These are phyloP conservation scores for Cardamine occulta DNA, from an alignment of 345 rosid genomes.

Conservation along the genomic window DNA sequence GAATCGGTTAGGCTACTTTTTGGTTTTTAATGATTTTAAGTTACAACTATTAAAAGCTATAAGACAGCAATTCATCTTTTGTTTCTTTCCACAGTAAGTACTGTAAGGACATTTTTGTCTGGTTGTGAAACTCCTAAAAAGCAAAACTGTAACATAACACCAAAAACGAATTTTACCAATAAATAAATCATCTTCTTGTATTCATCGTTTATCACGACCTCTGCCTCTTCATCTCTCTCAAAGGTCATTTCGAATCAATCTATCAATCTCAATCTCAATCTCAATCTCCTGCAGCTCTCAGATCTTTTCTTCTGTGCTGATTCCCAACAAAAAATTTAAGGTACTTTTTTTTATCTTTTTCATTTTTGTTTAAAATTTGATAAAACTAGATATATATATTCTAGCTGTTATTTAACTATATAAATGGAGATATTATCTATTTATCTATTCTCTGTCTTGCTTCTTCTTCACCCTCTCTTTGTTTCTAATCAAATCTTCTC, in stretches of 20 bases:
- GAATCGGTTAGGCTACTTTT: not conserved
- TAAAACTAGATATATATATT: not conserved
- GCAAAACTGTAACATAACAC: conserved; percentile 5
- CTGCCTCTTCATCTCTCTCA: conserved; percentile 45
- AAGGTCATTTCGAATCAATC: conserved; percentile 11
- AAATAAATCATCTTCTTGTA: conserved; percentile 12
- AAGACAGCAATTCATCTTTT: conserved; percentile 12
- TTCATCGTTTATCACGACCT: conserved; percentile 24
- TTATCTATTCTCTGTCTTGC: not conserved
- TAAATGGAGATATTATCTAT: not conserved
- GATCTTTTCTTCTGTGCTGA: conserved; percentile 22
- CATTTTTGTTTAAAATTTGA: not conserved
- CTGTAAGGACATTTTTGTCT: conserved; percentile 27
- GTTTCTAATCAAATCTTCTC: not conserved
- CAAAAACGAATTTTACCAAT: not conserved
- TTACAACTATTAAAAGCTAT: not conserved
- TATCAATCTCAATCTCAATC: not conserved
- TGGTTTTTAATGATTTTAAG: not conserved
- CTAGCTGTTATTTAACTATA: not conserved
- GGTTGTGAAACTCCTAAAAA: not conserved
- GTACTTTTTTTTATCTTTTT: conserved; percentile 2
- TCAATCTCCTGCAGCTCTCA: conserved; percentile 26
- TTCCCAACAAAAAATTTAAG: conserved; percentile 17
- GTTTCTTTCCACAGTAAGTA: conserved; percentile 3
- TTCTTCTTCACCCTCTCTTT: not conserved